phyloP scores from a whole-genome alignment of 225 moss, liverwort and hornwort species.

The Lunularia cruciata region DNA sequence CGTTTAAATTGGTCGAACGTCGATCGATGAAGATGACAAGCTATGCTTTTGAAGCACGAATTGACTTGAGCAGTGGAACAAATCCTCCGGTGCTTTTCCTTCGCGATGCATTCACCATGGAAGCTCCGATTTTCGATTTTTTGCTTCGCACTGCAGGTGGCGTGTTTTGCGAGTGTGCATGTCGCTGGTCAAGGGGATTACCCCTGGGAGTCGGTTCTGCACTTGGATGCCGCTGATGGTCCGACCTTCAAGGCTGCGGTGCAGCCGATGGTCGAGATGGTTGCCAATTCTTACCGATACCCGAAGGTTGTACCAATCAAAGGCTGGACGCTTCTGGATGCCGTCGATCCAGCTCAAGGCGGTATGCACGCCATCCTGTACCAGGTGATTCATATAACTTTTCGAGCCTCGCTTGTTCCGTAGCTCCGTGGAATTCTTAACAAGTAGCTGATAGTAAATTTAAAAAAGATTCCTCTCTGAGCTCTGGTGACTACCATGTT shows the following conservation, averaged over 20 bases:
- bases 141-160: background rate
- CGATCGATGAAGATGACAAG: too few relatives aligned
- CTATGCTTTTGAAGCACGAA: too few relatives aligned
- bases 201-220: slow-evolving; percentile 29
- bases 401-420: background rate
- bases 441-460: too few relatives aligned
- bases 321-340: slow-evolving; percentile 44
- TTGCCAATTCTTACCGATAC: slow-evolving; percentile 68
- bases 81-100: too few relatives aligned
- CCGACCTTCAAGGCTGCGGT: slow-evolving; percentile 39
- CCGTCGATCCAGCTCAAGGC: slow-evolving; percentile 53
- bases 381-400: slow-evolving; percentile 38
- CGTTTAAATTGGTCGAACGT: too few relatives aligned
- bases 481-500: too few relatives aligned
- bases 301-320: slow-evolving; percentile 44
- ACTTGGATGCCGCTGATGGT: slow-evolving; percentile 37
- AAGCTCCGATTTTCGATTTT: background rate
- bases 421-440: too few relatives aligned
- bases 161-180: background rate
- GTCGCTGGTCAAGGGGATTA: background rate
- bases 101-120: too few relatives aligned
- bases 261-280: slow-evolving; percentile 50
- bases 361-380: slow-evolving; percentile 57
- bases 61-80: too few relatives aligned
- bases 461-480: too few relatives aligned